Evolutionary conservation across 139 green algal species (phyloP).

Genomic region (Deuterostichococcus epilithicus): DNA sequence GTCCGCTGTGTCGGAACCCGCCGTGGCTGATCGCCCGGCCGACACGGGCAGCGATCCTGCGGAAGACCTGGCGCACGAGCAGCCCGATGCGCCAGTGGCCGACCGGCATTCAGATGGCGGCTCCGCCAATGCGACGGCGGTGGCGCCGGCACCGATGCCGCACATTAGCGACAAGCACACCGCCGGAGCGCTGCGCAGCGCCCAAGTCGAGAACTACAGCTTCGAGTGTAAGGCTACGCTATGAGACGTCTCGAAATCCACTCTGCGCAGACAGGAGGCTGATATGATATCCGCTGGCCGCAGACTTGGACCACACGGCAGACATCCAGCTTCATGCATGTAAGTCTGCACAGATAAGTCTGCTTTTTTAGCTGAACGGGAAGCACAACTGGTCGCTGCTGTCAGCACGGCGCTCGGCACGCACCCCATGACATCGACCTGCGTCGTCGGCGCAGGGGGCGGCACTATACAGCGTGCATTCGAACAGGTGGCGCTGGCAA

Average conservation of each 20-base stretch:
- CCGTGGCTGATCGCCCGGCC: too few species aligned
- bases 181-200: neutral
- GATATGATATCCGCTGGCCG: neutral
- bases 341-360: too few species aligned
- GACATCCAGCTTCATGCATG: conserved; percentile 85
- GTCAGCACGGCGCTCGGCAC: too few species aligned
- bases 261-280: neutral
- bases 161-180: neutral
- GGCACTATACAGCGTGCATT: conserved; percentile 55
- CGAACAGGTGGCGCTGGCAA: conserved; percentile 56
- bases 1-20: too few species aligned
- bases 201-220: neutral
- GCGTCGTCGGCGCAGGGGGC: conserved; percentile 52
- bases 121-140: too few species aligned
- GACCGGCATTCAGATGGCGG: too few species aligned
- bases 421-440: too few species aligned
- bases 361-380: too few species aligned
- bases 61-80: too few species aligned
- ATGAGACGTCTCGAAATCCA: neutral
- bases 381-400: too few species aligned
- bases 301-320: conserved; percentile 84
- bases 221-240: neutral
- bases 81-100: too few species aligned
- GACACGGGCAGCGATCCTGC: neutral
- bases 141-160: neutral